These are phyloP conservation scores for Hypoxylon sp. DNA, from an alignment of 2,329 filamentous ascomycete species.

Conservation along the genomic window DNA sequence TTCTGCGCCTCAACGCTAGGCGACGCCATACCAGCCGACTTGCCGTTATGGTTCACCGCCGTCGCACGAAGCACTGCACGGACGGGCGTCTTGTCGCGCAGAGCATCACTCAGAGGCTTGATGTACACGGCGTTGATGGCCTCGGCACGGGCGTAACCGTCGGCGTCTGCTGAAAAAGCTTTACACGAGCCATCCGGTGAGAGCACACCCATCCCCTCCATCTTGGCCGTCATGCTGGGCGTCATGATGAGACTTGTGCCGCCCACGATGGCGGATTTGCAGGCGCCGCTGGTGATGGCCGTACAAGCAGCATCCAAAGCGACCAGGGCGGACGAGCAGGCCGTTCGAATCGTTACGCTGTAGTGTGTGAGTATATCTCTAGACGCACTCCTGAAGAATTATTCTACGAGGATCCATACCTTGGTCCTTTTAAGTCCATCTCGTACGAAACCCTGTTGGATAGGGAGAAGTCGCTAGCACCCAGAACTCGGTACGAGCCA, in stretches of 20 bases:
- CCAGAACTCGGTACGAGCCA: conserved; percentile 29
- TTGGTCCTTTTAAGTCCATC: conserved; percentile 41
- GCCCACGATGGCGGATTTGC: conserved; percentile 35
- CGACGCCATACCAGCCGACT: conserved; percentile 46
- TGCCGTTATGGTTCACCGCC: conserved; percentile 59
- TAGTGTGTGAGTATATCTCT: too few species aligned
- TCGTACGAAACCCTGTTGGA: conserved; percentile 49
- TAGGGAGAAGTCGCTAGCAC: conserved; percentile 33
- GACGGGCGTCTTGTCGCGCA: conserved; percentile 61
- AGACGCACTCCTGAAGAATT: too few species aligned
- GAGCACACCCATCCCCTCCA: conserved; percentile 55
- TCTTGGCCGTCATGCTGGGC: conserved; percentile 50
- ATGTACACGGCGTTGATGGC: conserved; percentile 60
- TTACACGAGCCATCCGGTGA: conserved; percentile 49
- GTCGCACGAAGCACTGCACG: conserved; percentile 57
- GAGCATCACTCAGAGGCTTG: conserved; percentile 61
- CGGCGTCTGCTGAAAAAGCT: conserved; percentile 59
- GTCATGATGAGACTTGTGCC: conserved; percentile 33
- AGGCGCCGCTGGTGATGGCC: conserved; percentile 36
- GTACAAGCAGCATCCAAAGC: conserved; percentile 38
- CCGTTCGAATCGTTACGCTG: conserved; percentile 40
- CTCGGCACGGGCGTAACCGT: conserved; percentile 67
- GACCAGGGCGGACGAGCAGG: conserved; percentile 38
- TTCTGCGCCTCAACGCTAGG: conserved; percentile 44
- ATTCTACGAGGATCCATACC: too few species aligned